Base-by-base conservation (phyloP, 164 flowering plant species). In the Taxillus chinensis region DNA sequence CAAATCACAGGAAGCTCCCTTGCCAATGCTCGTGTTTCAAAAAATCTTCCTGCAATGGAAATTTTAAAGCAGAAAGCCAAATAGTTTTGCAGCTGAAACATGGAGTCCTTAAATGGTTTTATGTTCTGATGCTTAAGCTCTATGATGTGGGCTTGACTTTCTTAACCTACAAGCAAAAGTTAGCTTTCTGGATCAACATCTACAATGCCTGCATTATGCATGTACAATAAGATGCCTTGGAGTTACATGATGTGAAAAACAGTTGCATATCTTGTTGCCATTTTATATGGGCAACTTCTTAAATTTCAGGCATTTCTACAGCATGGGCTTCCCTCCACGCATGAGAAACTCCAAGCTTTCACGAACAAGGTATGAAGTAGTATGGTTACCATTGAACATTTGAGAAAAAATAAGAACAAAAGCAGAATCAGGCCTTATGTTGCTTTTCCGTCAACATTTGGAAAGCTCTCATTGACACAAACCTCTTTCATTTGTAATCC, bases 151-250 rank as follows among this genome's bases (percentile, higher is more conserved):
- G 89, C 68, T 70, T 89, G 65, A 80, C 78, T 57, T 71, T 67
- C 71, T 68, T 85, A 78, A 81, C 85, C 56, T 80, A 86, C 83
- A 86, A 89, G 75, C 90, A 89, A 79, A 90, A 90, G 85, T 69
- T 88, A 61, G 97, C 97, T 64, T 88, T 90, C 74, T 90, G 97
- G 92, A 86, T 90, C 74, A 90, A 86, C 67, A 75, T 83, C 62
- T 86, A 90, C 71, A 90, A 90, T 72, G 86, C 87, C 77, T 80
- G 86, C 74, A 78, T 91, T 69, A 89, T 91, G 97, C 79, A 91
- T 79, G 97, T 90, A 88, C 71, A 55, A 80, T 78, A 74, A 83
- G 76, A 74, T 46, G 67, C 65, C 62, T 74, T 58, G 8, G 51
- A 60, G 8, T 51, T 55, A 67, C 42, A 45, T 55, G 45, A 65